Conservation (phyloP, 2,329 filamentous ascomycete genomes). For the Colletotrichum magnum region DNA sequence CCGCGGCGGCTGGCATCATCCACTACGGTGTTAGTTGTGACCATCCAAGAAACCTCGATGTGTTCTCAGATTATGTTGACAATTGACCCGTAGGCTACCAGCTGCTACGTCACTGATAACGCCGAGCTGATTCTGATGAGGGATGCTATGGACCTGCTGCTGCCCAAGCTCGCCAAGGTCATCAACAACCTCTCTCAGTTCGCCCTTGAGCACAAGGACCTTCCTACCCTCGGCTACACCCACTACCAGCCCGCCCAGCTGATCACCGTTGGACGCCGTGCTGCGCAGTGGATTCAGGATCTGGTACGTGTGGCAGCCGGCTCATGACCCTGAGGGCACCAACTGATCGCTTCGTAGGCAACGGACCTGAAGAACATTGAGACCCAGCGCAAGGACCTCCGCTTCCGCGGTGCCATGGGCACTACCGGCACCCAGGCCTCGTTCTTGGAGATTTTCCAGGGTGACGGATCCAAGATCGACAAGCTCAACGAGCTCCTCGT, state of each 20-base stretch:
- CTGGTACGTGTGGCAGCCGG: background rate
- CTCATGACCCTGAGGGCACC: slow-evolving; percentile 72
- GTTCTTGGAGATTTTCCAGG: slow-evolving; percentile 73
- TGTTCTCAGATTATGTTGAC: no score
- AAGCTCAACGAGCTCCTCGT: slow-evolving; percentile 69
- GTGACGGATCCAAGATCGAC: slow-evolving; percentile 64
- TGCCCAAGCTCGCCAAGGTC: slow-evolving; percentile 83
- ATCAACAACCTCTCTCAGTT: slow-evolving; percentile 82
- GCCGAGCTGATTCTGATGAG: slow-evolving; percentile 82
- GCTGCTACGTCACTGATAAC: slow-evolving; percentile 79
- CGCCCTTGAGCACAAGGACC: slow-evolving; percentile 71
- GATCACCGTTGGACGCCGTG: slow-evolving; percentile 45
- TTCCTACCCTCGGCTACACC: slow-evolving; percentile 81
- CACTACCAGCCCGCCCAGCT: slow-evolving; percentile 75
- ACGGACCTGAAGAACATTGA: slow-evolving; percentile 83
- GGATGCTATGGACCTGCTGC: slow-evolving; percentile 78
- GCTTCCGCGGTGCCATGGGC: slow-evolving; percentile 78
- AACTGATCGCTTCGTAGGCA: slow-evolving; percentile 56
- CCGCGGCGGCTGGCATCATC: slow-evolving; percentile 85
- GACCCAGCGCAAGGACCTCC: slow-evolving; percentile 74
- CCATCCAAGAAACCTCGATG: no score
- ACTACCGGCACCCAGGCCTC: slow-evolving; percentile 86
- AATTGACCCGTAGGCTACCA: slow-evolving; percentile 47
- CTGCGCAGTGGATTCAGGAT: slow-evolving; percentile 22
- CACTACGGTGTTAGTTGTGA: slow-evolving; percentile 65